Conservation (phyloP, 1,284 basidiomycete genomes). For the Naganishia albida region DNA sequence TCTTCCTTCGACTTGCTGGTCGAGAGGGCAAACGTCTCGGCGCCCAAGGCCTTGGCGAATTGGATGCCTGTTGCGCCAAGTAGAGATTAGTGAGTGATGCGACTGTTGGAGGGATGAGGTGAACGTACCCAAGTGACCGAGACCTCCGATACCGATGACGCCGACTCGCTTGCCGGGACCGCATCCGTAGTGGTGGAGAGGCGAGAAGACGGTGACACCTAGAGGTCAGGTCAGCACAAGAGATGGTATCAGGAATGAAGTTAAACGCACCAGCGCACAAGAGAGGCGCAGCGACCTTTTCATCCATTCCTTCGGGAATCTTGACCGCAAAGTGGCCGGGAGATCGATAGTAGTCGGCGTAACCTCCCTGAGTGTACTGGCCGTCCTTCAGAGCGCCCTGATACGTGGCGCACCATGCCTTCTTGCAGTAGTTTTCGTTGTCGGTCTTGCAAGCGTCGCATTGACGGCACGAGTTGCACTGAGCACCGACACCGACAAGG, state of each 20-base stretch:
- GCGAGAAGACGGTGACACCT: conserved; percentile 41
- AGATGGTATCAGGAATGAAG: background rate
- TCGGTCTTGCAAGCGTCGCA: conserved; percentile 29
- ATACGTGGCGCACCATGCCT: conserved; percentile 33
- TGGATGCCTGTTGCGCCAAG: conserved; percentile 37
- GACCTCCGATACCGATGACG: conserved; percentile 35
- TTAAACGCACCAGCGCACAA: conserved; percentile 43
- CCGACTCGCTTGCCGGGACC: conserved; percentile 36
- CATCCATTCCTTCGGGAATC: conserved; percentile 31
- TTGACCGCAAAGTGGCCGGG: conserved; percentile 33
- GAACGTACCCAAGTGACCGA: conserved; percentile 30
- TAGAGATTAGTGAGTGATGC: background rate
- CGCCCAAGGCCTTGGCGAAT: conserved; percentile 60
- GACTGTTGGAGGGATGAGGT: background rate
- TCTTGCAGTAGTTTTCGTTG: conserved; percentile 33
- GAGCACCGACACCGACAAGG: conserved; percentile 33
- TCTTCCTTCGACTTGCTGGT: conserved; percentile 52
- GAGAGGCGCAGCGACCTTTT: conserved; percentile 38
- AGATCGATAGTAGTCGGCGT: conserved; percentile 33
- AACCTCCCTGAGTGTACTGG: conserved; percentile 33
- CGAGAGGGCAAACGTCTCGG: conserved; percentile 58
- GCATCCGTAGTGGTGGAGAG: conserved; percentile 42
- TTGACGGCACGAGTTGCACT: conserved; percentile 32
- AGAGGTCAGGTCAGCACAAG: background rate
- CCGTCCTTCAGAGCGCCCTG: conserved; percentile 29